phyloP scores from a whole-genome alignment of 306 rosid genomes.

The Argentina anserina region DNA sequence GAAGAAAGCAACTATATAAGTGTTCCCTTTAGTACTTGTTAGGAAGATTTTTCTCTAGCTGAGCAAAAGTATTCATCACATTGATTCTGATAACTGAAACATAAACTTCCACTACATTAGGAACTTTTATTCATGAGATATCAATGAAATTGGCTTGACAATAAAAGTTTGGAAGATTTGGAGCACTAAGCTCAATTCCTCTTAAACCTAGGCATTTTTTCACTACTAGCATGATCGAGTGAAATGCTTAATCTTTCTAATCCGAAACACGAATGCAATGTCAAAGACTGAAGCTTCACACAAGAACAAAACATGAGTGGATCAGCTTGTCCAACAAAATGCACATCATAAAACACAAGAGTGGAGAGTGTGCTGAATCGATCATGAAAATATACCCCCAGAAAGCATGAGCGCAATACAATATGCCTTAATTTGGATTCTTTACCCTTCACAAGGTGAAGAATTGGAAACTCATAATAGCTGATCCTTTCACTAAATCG shows the following conservation, averaged over 20 bases:
- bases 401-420: not conserved
- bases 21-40: not conserved
- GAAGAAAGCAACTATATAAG: not conserved
- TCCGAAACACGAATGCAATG: constrained; percentile 17
- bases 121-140: not conserved
- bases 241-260: not conserved
- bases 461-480: constrained; percentile 2
- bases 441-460: not conserved
- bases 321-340: constrained; percentile 1
- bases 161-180: not conserved
- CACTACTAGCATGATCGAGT: not conserved
- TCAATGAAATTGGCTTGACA: not conserved
- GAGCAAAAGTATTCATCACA: not conserved
- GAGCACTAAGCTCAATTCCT: not conserved
- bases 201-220: not conserved
- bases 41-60: constrained; percentile 1
- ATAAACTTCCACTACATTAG: constrained; percentile 11
- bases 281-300: constrained; percentile 6
- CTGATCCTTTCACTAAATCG: not conserved
- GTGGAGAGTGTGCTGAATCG: constrained; percentile 7
- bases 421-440: constrained; percentile 1
- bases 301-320: not conserved
- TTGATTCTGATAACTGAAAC: not conserved
- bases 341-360: constrained; percentile 4
- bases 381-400: constrained; percentile 1